A percentile compares a stretch with the other conserved stretches of the same genome.
These are phyloP conservation scores for Omphalotus olearius DNA, from an alignment of 1,284 basidiomycete genomes.

Conservation along the genomic window DNA sequence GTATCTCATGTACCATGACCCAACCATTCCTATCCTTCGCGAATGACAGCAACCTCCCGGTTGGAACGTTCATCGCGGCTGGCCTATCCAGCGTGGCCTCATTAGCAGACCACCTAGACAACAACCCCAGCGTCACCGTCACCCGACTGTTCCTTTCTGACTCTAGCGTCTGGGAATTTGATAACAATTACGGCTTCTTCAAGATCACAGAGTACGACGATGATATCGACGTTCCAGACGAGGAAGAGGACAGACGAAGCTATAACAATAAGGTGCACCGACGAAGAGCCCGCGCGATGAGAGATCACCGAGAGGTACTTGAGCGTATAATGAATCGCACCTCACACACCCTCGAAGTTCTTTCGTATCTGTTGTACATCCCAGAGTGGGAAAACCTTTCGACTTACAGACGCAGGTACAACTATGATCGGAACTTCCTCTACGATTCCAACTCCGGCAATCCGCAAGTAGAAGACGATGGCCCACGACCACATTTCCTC, in stretches of 20 bases:
- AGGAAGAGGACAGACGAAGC: slow-evolving; percentile 5
- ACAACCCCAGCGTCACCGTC: not conserved
- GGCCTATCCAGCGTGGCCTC: not conserved
- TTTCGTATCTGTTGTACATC: slow-evolving; percentile 7
- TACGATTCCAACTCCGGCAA: not conserved
- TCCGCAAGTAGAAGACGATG: not conserved
- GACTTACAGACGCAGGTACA: not conserved
- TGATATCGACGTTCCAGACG: slow-evolving; percentile 7
- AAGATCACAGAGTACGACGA: not conserved
- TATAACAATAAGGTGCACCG: slow-evolving; percentile 6
- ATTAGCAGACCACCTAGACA: slow-evolving; percentile 1
- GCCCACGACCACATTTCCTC: not conserved
- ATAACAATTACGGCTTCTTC: slow-evolving; percentile 1
- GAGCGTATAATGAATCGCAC: slow-evolving; percentile 5
- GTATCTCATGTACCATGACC: too few relatives aligned
- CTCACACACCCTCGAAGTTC: not conserved
- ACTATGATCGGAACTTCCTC: too few relatives aligned
- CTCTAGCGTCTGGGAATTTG: slow-evolving; percentile 1
- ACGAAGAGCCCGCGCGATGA: not conserved
- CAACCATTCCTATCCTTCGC: not conserved
- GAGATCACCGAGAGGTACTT: not conserved
- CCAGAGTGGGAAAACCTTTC: not conserved
- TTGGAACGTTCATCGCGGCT: not conserved
- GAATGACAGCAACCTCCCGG: not conserved
- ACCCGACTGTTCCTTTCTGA: slow-evolving; percentile 4